Evolutionary conservation across 371 early-diverging fungal genomes (phyloP), one percentile per base, ranked within the genome.

Genomic region (Chytridium lagenaria): DNA sequence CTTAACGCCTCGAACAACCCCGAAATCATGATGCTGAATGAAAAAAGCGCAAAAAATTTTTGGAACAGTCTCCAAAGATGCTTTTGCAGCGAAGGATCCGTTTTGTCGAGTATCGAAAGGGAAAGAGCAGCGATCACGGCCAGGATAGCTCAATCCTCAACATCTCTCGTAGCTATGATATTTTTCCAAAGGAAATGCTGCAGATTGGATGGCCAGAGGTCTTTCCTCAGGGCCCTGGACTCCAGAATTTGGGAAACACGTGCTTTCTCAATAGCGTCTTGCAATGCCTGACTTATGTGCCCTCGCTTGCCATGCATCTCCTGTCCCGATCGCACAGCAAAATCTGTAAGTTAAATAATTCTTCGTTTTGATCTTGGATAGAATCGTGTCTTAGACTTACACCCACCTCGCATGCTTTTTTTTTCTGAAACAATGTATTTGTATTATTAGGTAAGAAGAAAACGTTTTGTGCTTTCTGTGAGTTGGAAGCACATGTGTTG

Each of bases 191-290:
- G 34, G 71, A 67, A 30, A n/a, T 15, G 26, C 50, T 76, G 59
- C 68, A 63, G 1, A 49, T 76, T 2, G 22, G 67, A 23, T 76
- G 77, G 77, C 59, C 72, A 5, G 70, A 75, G 59, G 44, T 65
- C 19, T 40, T 69, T 52, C 64, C 72, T 26, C 40, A 52, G n/a
- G 79, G 76, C 31, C 80, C 88, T 50, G 97, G 97, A 0, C 84
- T 97, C 37, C 85, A 90, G 26, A 97, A 97, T 72, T 88, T 92
- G 2, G 97, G 97, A 50, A 97, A 97, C 78, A 91, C 95, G 34
- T 97, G 97, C 75, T 97, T 93, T 74, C 78, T 97, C 70, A 97
- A 97, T 80, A 92, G 95, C 30, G 94, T 95, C 22, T 82, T 97
- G 38, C 97, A 97, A 88, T 83, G 78, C 70, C 51, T 83, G 52